Base-by-base conservation (phyloP, 371 early-diverging fungal genomes). In the Mortierella sp. region DNA sequence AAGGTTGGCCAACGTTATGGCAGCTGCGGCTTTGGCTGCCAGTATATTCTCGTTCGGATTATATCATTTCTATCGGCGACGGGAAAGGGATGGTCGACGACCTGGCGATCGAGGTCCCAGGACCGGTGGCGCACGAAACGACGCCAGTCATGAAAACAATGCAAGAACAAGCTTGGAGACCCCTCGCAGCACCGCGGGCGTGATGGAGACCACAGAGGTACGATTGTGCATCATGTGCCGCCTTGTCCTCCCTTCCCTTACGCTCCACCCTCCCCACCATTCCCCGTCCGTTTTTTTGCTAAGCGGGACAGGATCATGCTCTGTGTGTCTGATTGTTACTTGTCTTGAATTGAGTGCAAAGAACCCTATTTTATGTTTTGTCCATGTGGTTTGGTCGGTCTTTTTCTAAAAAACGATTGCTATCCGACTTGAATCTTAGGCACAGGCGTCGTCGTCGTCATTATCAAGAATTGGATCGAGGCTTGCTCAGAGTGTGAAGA, bases 31-130 rank as follows among this genome's bases (percentile, higher is more conserved):
- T 10, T 31, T 78, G 46, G 78, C 78, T 47, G 58, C 58, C 54
- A 65, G 81, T 67, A 39, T 87, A 82, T 83, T 83, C 80, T 55
- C 58, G 57, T 31, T 78, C 48, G 65, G 82, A 63, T n/a, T 84
- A 70, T 54, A 69, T n/a, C n/a, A n/a, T 61, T 43, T 82, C 55
- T 72, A 64, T 60, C 59, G 80, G 58, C 61, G 78, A 67, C 74
- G 68, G 31, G 42, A 58, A n/a, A 58, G 70, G 43, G 38, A 38
- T 13, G 46, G 21, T 46, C 27, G 47, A 21, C 47, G 57, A 39
- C 19, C 57, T 13, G 26, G 21, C 7, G 43, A 55, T 51, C 65
- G 53, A 42, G 31, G 14, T 61, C 31, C 26, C 56, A 48, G 48
- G 38, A 65, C 18, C 42, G 42, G 30, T 26, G 48, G 26, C 24